Evolutionary conservation across 257 asterid genomes (phyloP), one percentile per base, ranked within the genome.

Genomic region (Jacaranda copaia): DNA sequence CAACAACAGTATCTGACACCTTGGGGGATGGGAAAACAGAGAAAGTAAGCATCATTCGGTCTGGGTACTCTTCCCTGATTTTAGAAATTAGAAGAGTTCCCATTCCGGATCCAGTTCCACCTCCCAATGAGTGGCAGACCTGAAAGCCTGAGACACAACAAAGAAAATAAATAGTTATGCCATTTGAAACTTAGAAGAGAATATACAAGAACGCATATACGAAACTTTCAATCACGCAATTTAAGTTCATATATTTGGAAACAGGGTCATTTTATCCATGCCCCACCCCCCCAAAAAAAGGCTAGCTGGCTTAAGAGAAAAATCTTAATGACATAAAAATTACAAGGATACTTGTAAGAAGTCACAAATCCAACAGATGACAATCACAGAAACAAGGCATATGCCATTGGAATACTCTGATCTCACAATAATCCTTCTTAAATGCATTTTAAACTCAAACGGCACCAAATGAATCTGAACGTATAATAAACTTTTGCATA

Each of bases 81-180:
- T 91, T 91, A 16, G 97, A 91, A 65, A 91, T 91, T 4, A 89
- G 86, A 79, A 91, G 94, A 49, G 97, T 89, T 81, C 94, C 94
- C 97, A 91, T 91, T 53, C 97, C 95, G 18, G 97, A 89, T 65
- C 97, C 97, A n/a, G 97, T 91, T 53, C 97, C 94, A 84, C 97
- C 97, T 63, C 94, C 97, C 88, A 89, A 77, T 2, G 94, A 91
- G 77, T 89, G 97, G 83, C 94, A 91, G 8, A 91, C 97, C 83
- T 89, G 93, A 66, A 91, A 89, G 55, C 95, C 94, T 91, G 89
- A 68, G 81, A 74, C 59, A 48, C 48, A 48, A 7, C 59, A 46
- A 73, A 73, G 7, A 19, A 14, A 40, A 56, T 5, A 72, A 38
- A 57, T 14, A 25, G 36, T 42, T 40, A 8, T 8, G 39, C 5